Base-by-base conservation (phyloP, 1,139 yeast species). In the Geotrichum klebahnii region DNA sequence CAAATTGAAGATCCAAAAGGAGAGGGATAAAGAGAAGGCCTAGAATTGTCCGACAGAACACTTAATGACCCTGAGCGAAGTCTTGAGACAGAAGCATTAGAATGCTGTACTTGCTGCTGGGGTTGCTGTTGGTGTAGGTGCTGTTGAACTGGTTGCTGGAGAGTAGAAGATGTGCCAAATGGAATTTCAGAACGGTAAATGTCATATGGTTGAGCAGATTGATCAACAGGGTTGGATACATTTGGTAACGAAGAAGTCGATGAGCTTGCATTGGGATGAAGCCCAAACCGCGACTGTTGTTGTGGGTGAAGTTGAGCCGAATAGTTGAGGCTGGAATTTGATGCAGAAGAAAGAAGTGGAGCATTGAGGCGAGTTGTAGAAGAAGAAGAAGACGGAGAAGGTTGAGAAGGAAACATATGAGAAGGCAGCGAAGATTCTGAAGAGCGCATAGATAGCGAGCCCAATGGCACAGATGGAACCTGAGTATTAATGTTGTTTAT, bases 61-160 rank as follows among this genome's bases (percentile, higher is more conserved):
- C 65, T 67, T 47, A 67, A 54, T 12, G 69, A 65, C 4, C 70
- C 70, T 0, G 70, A 65, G 24, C 71, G 56, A 38, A 65, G 53
- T 28, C 67, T 48, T 1, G 61, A 54, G 8, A 57, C 45, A 29
- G 52, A 51, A 35, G 36, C 29, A 35, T 41, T 48, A 26, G 50
- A 31, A n/a, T n/a, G n/a, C n/a, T n/a, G n/a, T n/a, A n/a, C n/a
- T n/a, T n/a, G n/a, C n/a, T n/a, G n/a, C n/a, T n/a, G n/a, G 20
- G 48, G 34, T 26, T 23, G 31, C 14, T 22, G 31, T 31, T 23
- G 50, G 5, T 36, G 45, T 22, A 19, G 46, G 22, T 39, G 42
- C 19, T 38, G 44, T 33, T 33, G 36, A 5, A 31, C 31, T n/a
- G 45, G 47, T 20, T 41, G 53, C 14, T 37, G 53, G 8, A 17